These are phyloP conservation scores for Oxyria digyna DNA, from an alignment of 148 eudicot genomes.

Conservation along the genomic window DNA sequence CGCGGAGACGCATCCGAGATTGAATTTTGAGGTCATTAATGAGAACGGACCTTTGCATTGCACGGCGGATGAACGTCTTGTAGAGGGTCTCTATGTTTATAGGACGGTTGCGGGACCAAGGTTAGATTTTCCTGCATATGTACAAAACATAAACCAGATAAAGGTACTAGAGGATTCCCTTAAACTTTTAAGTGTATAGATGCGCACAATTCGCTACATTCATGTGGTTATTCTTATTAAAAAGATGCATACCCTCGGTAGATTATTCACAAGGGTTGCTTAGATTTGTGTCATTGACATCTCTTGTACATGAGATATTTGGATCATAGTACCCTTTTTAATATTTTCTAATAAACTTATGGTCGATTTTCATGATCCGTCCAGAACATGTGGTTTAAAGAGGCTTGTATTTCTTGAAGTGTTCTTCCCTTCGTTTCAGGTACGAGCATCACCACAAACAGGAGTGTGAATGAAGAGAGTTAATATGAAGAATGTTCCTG, in stretches of 20 bases:
- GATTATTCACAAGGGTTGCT: too few relatives aligned
- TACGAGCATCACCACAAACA: constrained; percentile 2
- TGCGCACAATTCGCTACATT: too few relatives aligned
- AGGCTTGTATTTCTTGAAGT: background rate
- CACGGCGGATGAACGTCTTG: constrained; percentile 38
- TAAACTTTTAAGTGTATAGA: too few relatives aligned
- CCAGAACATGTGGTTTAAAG: constrained; percentile 13
- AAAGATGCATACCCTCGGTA: too few relatives aligned
- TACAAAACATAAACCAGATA: constrained; percentile 12
- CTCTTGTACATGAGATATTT: too few relatives aligned
- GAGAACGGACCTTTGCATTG: constrained; percentile 29
- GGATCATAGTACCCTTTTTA: too few relatives aligned
- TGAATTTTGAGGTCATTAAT: constrained; percentile 69
- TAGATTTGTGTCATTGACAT: too few relatives aligned
- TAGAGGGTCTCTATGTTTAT: constrained; percentile 75
- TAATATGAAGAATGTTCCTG: constrained; percentile 1
- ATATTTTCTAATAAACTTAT: too few relatives aligned
- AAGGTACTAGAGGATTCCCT: too few relatives aligned
- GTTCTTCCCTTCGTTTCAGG: constrained; percentile 6
- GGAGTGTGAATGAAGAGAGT: background rate
- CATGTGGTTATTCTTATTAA: too few relatives aligned
- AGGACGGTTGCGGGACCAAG: constrained; percentile 74
- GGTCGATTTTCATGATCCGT: background rate
- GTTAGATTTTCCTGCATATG: constrained; percentile 52
- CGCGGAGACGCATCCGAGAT: constrained; percentile 71